Evolutionary conservation across 495 filamentous ascomycete species (phyloP), one percentile per base, ranked within the genome.

Genomic region (Umbilicaria muhlenbergii): DNA sequence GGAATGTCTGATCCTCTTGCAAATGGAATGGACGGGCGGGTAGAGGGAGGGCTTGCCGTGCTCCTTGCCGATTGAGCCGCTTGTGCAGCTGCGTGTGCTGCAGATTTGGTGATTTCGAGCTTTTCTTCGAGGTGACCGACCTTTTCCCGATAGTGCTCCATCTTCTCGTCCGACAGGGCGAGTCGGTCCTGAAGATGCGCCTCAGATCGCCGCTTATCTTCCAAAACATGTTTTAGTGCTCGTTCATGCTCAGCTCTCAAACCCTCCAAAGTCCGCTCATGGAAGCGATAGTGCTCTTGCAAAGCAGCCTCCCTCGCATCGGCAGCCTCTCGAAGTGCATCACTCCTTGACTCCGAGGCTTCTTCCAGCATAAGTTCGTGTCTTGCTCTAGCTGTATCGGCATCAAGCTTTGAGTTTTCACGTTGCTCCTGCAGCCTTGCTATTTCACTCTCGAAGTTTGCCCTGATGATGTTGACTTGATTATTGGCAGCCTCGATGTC

Each of bases 91-190:
- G 89, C 86, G 48, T 77, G 67, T 15, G 91, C 92, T 44, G 91
- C 91, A 54, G 86, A 77, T 52, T 89, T 86, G 35, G 92, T 80
- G 53, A 96, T 79, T 56, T 92, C 77, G 31, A 98, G 71, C 57
- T 83, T 55, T 60, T 94, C 84, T 59, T 94, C 84, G 1, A 96
- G 73, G 49, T 87, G 81, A 3, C 68, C 57, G 17, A 93, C 73
- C 48, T 80, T 82, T 44, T 94, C 88, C 52, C 86, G 77, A 11
- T 87, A 71, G 57, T 88, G 78, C 46, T 79, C 71, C 3, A 75
- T 69, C 68, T 88, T 91, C 21, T 86, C 79, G 24, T 86, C 75
- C 0, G 86, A 78, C 16, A 95, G 66, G 42, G 69, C 73, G 34
- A 94, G 69, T 1, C 78, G 76, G 43, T 94, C 80, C 40, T 71